Evolutionary conservation across 1,139 yeast species (phyloP).

Genomic region (Debaryomycetaceae sp.): DNA sequence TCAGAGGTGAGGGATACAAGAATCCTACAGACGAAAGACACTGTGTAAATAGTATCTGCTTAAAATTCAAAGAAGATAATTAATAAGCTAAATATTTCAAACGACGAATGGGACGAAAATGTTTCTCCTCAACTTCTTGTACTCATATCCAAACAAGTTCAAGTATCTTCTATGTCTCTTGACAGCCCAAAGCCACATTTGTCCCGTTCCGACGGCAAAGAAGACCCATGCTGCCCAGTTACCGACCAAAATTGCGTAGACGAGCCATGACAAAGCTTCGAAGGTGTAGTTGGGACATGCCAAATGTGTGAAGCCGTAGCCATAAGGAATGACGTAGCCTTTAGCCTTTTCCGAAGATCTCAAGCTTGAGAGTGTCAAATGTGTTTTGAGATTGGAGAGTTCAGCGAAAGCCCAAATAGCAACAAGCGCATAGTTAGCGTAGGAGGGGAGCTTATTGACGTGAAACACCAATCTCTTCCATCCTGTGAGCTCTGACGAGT

Average conservation of each 20-base stretch:
- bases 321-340: slow-evolving; percentile 23
- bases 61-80: slow-evolving; percentile 48
- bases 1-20: slow-evolving; percentile 88
- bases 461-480: slow-evolving; percentile 23
- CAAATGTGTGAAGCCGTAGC: slow-evolving; percentile 44
- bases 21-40: slow-evolving; percentile 93
- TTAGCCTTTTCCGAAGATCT: slow-evolving; percentile 38
- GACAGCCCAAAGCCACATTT: slow-evolving; percentile 79
- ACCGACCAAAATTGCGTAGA: slow-evolving; percentile 65
- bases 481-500: slow-evolving; percentile 45
- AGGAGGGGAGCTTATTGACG: slow-evolving; percentile 26
- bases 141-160: slow-evolving; percentile 69
- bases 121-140: slow-evolving; percentile 66
- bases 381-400: slow-evolving; percentile 68
- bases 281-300: slow-evolving; percentile 87
- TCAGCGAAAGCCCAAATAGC: slow-evolving; percentile 65
- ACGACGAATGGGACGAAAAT: slow-evolving; percentile 52
- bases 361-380: slow-evolving; percentile 54
- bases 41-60: slow-evolving; percentile 84
- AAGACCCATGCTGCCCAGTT: slow-evolving; percentile 77
- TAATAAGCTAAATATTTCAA: slow-evolving; percentile 1
- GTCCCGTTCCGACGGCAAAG: slow-evolving; percentile 64
- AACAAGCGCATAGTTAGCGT: slow-evolving; percentile 26
- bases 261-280: slow-evolving; percentile 74
- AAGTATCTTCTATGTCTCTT: slow-evolving; percentile 66